Percentiles rank a stretch among this genome's conserved stretches.
Conservation (phyloP, 345 rosid species). For the Reutealis trisperma region DNA sequence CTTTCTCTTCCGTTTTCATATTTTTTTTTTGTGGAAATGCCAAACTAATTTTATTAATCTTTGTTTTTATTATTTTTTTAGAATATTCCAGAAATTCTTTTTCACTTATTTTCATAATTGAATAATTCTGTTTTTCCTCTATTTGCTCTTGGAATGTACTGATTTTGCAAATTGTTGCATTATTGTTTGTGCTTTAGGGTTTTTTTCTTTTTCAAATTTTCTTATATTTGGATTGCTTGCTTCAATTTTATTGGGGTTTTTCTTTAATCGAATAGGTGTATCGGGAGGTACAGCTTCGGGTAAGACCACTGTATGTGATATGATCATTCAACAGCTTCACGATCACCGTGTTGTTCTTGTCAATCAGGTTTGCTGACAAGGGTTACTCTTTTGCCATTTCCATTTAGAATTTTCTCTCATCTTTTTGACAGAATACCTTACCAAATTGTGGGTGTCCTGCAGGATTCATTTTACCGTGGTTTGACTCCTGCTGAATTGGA, state of each 20-base stretch:
- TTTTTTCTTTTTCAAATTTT: background rate
- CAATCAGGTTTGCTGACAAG: conserved; percentile 64
- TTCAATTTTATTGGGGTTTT: background rate
- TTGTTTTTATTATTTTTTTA: background rate
- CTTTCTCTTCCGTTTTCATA: too few relatives aligned
- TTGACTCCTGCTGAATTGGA: conserved; percentile 72
- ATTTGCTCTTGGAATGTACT: background rate
- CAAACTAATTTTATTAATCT: background rate
- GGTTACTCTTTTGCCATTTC: background rate
- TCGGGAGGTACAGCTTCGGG: conserved; percentile 99
- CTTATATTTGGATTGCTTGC: background rate
- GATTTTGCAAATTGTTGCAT: background rate
- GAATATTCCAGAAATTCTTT: background rate
- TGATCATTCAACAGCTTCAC: conserved; percentile 98
- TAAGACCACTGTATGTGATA: conserved; percentile 97
- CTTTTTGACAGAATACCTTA: background rate
- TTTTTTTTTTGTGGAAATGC: background rate
- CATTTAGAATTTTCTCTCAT: background rate
- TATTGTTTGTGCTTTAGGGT: background rate
- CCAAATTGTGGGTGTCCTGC: conserved; percentile 10
- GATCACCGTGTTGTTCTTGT: conserved; percentile 97
- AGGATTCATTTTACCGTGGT: conserved; percentile 98
- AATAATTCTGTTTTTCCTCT: background rate
- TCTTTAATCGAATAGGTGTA: conserved; percentile 55
- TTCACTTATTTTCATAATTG: background rate